These are phyloP conservation scores for Capronia epimyces DNA, from an alignment of 2,329 filamentous ascomycete genomes.

Conservation along the genomic window DNA sequence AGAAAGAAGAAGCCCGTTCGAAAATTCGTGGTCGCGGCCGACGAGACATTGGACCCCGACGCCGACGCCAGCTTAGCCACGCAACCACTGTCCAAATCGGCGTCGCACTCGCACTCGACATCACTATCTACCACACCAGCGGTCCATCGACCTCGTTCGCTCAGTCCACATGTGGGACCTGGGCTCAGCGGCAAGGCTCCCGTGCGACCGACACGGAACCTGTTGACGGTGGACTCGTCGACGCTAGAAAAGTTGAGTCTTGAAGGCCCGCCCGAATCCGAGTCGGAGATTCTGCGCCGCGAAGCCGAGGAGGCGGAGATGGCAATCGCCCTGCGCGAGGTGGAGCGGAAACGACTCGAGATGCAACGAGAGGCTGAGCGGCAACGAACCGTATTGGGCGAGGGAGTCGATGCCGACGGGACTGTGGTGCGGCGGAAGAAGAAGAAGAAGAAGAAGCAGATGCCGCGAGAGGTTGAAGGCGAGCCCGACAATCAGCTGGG, in stretches of 20 bases:
- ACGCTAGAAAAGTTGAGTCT: slow-evolving; percentile 69
- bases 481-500: background rate
- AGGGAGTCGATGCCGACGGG: slow-evolving; percentile 43
- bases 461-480: background rate
- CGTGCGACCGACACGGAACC: slow-evolving; percentile 50
- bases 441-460: slow-evolving; percentile 48
- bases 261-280: slow-evolving; percentile 42
- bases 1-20: slow-evolving; percentile 43
- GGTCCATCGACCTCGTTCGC: slow-evolving; percentile 14
- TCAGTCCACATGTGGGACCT: slow-evolving; percentile 9
- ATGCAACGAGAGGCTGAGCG: slow-evolving; percentile 58
- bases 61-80: background rate
- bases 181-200: background rate
- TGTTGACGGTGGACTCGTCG: slow-evolving; percentile 84
- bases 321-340: slow-evolving; percentile 78
- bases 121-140: slow-evolving; percentile 17
- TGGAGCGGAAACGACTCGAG: slow-evolving; percentile 77
- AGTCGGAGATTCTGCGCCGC: slow-evolving; percentile 51
- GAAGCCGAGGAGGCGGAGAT: slow-evolving; percentile 81
- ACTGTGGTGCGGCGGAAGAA: slow-evolving; percentile 53
- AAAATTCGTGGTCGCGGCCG: slow-evolving; percentile 62
- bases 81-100: slow-evolving; percentile 39
- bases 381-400: slow-evolving; percentile 40
- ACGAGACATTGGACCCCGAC: slow-evolving; percentile 60
- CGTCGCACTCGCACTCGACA: slow-evolving; percentile 9